Evolutionary conservation across 176 grass and related monocot genomes (phyloP).

Genomic region (Paspalum notatum): DNA sequence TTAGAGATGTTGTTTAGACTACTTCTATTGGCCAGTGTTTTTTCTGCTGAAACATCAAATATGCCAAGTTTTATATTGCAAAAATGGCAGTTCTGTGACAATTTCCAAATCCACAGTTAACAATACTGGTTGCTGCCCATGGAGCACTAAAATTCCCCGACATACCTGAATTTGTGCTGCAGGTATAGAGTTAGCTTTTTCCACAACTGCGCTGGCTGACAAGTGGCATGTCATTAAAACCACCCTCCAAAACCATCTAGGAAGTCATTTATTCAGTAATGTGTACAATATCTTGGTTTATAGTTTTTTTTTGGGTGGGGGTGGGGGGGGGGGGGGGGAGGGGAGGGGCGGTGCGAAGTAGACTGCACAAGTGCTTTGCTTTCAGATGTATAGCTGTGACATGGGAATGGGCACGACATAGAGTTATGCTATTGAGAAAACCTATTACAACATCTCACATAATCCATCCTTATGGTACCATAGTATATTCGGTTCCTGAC

Average conservation of each 20-base stretch:
- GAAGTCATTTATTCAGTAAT: no score
- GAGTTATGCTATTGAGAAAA: background rate
- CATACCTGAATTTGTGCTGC: no score
- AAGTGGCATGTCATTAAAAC: no score
- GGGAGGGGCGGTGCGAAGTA: no score
- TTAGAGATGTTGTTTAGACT: background rate
- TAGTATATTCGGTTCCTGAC: background rate
- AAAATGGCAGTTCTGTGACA: background rate
- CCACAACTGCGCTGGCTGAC: background rate
- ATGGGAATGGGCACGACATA: background rate
- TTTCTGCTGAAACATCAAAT: no score
- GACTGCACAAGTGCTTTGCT: background rate
- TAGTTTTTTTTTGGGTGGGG: no score
- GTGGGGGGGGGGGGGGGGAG: no score
- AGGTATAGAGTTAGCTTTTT: no score
- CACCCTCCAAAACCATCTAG: no score
- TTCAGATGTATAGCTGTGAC: background rate
- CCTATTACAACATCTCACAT: background rate
- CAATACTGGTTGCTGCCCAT: conserved; percentile 40
- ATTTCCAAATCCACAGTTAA: conserved; percentile 16
- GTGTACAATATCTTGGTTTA: no score
- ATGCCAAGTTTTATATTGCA: background rate
- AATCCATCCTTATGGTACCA: background rate
- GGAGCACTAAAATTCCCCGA: conserved; percentile 17
- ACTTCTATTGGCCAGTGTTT: background rate